Percentiles rank a stretch among this genome's conserved stretches.
Conservation (phyloP, 441 rosid genomes). For the Erysimum cheiri region DNA sequence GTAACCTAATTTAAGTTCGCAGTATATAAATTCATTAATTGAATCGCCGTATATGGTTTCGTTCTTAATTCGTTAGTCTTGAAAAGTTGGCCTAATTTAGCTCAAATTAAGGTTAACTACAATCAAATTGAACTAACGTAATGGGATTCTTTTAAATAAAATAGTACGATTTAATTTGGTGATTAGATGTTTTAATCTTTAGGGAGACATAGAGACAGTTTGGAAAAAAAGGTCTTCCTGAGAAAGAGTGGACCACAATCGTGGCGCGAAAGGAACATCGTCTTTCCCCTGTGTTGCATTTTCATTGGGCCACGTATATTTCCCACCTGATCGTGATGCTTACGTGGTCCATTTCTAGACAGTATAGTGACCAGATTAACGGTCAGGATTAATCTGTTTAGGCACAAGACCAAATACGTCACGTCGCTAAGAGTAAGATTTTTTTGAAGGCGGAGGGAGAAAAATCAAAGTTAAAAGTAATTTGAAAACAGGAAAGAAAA, state of each 20-base stretch:
- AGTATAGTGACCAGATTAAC: conserved; percentile 41
- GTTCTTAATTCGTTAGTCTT: conserved; percentile 28
- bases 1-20: conserved; percentile 4
- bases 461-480: conserved; percentile 39
- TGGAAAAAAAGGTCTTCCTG: conserved; percentile 17
- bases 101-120: conserved; percentile 31
- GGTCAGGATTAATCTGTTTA: conserved; percentile 48
- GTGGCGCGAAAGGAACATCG: conserved; percentile 54
- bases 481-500: background rate
- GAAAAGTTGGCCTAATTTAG: conserved; percentile 29
- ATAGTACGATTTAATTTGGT: background rate
- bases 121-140: conserved; percentile 35
- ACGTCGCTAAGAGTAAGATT: conserved; percentile 43
- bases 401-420: conserved; percentile 43
- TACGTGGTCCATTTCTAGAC: conserved; percentile 52
- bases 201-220: conserved; percentile 38
- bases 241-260: conserved; percentile 50
- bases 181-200: conserved; percentile 24
- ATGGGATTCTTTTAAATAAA: conserved; percentile 9
- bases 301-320: conserved; percentile 55
- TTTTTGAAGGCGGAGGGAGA: conserved; percentile 8
- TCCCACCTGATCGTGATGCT: conserved; percentile 11
- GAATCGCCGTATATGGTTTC: background rate
- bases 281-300: conserved; percentile 33
- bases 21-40: background rate